These are phyloP conservation scores for Rhodosporidiobolus odoratus DNA, from an alignment of 768 basidiomycete species.

Conservation along the genomic window DNA sequence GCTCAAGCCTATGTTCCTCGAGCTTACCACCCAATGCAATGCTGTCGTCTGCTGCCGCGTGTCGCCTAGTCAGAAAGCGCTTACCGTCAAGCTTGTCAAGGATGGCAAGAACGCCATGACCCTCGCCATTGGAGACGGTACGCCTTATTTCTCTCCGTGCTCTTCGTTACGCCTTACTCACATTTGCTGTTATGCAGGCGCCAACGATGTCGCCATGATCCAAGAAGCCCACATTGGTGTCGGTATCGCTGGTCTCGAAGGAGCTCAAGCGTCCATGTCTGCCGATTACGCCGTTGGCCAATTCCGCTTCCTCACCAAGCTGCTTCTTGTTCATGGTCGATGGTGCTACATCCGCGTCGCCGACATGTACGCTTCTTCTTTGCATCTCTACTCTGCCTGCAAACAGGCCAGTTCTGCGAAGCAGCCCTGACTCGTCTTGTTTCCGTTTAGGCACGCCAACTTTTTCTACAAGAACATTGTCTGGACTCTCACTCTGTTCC, in stretches of 20 bases:
- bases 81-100: conserved; percentile 91
- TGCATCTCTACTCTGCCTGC: not conserved
- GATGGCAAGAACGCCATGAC: conserved; percentile 96
- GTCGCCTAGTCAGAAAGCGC: conserved; percentile 94
- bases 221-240: conserved; percentile 98
- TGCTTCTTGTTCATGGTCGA: conserved; percentile 86
- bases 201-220: conserved; percentile 99
- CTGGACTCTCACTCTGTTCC: conserved; percentile 90
- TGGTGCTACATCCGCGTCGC: conserved; percentile 96
- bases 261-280: conserved; percentile 97
- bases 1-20: conserved; percentile 80
- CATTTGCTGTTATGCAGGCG: conserved; percentile 46
- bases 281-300: conserved; percentile 98
- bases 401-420: no score
- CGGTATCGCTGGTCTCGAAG: conserved; percentile 86
- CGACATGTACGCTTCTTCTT: conserved; percentile 59
- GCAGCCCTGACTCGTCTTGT: not conserved
- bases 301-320: conserved; percentile 81
- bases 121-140: conserved; percentile 85
- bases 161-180: not conserved
- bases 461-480: conserved; percentile 95
- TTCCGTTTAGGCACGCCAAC: conserved; percentile 59
- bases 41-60: conserved; percentile 98
- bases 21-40: conserved; percentile 89
- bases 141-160: not conserved